Evolutionary conservation across 805 yeast species (phyloP).

Genomic region (Kockiozyma suomiensis): DNA sequence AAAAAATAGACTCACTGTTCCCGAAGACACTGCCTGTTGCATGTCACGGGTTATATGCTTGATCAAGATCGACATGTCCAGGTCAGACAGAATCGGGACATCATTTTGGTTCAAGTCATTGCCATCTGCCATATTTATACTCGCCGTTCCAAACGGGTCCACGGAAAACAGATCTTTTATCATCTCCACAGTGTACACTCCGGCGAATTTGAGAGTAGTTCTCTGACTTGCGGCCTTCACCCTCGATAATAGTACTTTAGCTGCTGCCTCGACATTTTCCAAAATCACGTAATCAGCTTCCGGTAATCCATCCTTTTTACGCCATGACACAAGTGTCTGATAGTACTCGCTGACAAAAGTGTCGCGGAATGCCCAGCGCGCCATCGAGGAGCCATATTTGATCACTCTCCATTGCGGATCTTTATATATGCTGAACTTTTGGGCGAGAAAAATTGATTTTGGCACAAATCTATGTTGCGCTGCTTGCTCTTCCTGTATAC

Average conservation of each 20-base stretch:
- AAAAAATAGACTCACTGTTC: constrained; percentile 8
- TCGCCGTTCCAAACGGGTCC: constrained; percentile 18
- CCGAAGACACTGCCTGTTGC: constrained; percentile 11
- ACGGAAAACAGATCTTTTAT: constrained; percentile 9
- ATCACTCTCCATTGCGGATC: constrained; percentile 22
- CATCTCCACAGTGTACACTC: constrained; percentile 21
- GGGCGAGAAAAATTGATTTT: constrained; percentile 2
- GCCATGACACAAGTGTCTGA: constrained; percentile 8
- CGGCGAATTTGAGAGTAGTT: background rate
- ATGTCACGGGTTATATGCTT: constrained; percentile 20
- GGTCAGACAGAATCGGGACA: constrained; percentile 13
- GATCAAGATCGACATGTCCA: constrained; percentile 18
- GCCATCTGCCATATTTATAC: background rate
- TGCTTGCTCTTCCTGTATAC: constrained; percentile 19
- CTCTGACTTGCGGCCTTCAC: constrained; percentile 2
- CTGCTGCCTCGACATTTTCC: constrained; percentile 24
- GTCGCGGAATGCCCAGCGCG: constrained; percentile 24
- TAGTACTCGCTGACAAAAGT: constrained; percentile 11
- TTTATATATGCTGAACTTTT: constrained; percentile 12
- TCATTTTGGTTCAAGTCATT: background rate
- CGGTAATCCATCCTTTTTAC: constrained; percentile 1
- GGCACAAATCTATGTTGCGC: constrained; percentile 11
- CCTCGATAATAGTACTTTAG: constrained; percentile 14
- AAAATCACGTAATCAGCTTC: constrained; percentile 20
- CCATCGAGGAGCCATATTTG: background rate